These are phyloP conservation scores for Xylariaceae sp. DNA, from an alignment of 2,329 filamentous ascomycete species.

Conservation along the genomic window DNA sequence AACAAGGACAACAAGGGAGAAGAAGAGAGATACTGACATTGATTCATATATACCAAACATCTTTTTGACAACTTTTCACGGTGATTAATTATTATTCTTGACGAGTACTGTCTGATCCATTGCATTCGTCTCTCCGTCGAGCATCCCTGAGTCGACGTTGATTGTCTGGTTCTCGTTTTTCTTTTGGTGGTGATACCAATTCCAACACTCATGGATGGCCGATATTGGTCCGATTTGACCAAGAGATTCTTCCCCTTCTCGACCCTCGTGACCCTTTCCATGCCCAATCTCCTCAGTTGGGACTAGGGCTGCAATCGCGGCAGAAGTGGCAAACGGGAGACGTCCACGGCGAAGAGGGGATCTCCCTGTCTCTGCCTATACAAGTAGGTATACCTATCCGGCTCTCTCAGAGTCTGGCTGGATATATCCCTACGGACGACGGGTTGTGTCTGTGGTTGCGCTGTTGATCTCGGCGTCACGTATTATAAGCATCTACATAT, in stretches of 20 bases:
- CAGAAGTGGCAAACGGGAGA: neutral
- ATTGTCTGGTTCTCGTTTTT: conserved; percentile 11
- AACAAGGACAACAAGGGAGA: neutral
- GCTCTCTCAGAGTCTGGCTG: neutral
- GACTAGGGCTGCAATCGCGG: conserved; percentile 13
- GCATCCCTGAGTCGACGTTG: neutral
- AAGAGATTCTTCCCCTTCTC: conserved; percentile 1
- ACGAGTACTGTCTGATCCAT: neutral
- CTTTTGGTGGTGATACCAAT: conserved; percentile 9
- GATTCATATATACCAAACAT: conserved; percentile 1
- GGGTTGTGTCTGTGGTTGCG: neutral
- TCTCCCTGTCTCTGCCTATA: neutral
- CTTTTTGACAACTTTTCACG: neutral
- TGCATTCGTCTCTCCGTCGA: neutral
- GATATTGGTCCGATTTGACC: conserved; percentile 22
- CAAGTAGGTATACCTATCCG: neutral
- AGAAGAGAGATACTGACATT: neutral
- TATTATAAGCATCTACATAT: neutral
- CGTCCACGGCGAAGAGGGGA: conserved; percentile 1
- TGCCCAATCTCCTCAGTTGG: conserved; percentile 14
- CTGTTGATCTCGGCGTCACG: neutral
- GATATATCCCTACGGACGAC: neutral
- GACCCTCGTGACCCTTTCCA: neutral
- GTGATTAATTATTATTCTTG: neutral
- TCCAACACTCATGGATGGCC: conserved; percentile 13